Conservation (phyloP, 2,329 filamentous ascomycete species). For the Diplodia scrobiculata region DNA sequence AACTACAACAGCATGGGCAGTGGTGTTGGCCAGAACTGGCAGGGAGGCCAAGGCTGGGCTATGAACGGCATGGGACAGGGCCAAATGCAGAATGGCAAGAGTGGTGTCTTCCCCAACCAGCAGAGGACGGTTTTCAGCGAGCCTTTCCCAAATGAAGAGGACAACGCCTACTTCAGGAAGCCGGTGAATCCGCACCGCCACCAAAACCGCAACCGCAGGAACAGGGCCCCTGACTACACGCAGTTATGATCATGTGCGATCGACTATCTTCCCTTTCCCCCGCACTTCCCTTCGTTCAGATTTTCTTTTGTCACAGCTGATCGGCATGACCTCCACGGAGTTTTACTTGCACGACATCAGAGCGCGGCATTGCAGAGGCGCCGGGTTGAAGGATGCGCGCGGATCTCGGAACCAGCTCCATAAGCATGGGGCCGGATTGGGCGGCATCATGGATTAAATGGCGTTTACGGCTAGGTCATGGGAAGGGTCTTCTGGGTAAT, state of each 20-base stretch:
- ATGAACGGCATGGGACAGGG: slow-evolving; percentile 30
- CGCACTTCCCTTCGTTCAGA: neutral
- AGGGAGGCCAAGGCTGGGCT: slow-evolving; percentile 26
- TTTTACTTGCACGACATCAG: slow-evolving; percentile 5
- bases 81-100: slow-evolving; percentile 33
- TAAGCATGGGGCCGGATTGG: neutral
- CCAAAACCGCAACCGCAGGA: slow-evolving; percentile 75
- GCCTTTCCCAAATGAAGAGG: slow-evolving; percentile 66
- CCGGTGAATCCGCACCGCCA: slow-evolving; percentile 93
- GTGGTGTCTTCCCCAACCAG: slow-evolving; percentile 58
- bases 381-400: slow-evolving; percentile 6
- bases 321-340: slow-evolving; percentile 19
- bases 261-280: neutral
- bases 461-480: slow-evolving; percentile 6
- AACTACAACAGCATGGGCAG: slow-evolving; percentile 47
- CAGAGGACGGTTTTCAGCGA: slow-evolving; percentile 58
- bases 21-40: slow-evolving; percentile 42
- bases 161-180: slow-evolving; percentile 92
- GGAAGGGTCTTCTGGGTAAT: neutral
- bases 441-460: slow-evolving; percentile 4
- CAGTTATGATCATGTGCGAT: slow-evolving; percentile 61
- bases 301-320: neutral
- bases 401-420: slow-evolving; percentile 3
- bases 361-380: slow-evolving; percentile 24
- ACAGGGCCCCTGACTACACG: slow-evolving; percentile 86